Base-by-base conservation (phyloP, 306 rosid species). In the Herpetospermum pedunculosum region DNA sequence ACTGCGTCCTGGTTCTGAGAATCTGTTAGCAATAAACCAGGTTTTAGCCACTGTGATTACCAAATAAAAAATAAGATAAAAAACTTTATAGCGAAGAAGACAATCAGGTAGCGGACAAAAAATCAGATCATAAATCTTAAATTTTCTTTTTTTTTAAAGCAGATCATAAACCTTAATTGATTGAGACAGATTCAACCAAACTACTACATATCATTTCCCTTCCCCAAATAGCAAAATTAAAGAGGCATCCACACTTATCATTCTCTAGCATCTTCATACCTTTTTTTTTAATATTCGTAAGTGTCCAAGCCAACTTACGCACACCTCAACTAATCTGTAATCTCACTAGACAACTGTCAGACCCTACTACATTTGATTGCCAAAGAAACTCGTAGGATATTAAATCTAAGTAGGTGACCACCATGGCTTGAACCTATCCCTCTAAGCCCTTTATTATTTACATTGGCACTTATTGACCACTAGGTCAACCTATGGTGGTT, bases 21-120 rank as follows among this genome's bases (percentile, higher is more conserved):
- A 72, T 83, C 85, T 86, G 80, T 77, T 69, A 59, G 49, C 46
- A 55, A 64, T 54, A 71, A 77, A 50, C 44, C 32, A 67, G 64
- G 48, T 72, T 49, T 25, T 23, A 19, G 32, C 32, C 18, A 69
- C 38, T 30, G 30, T 4, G 54, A 65, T 11, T 43, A 54, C n/a
- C n/a, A 26, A 3, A 18, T 8, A 11, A 37, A 44, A 69, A 19
- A 1, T 2, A 44, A 44, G 35, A 32, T 2, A 32, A 32, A 32
- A 44, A 44, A 40, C 28, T 41, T 46, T 21, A 11, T 4, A 18
- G 13, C 28, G 6, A 75, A 75, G 40, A 43, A 74, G 37, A 59
- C 21, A 47, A 62, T 37, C 32, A 41, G 34, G 34, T 40, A 65
- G 50, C 1, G 26, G 72, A 40, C 6, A 34, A 40, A 64, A 64